These are phyloP conservation scores for Pichia sp. DNA, from an alignment of 1,139 yeast genomes.

Conservation along the genomic window DNA sequence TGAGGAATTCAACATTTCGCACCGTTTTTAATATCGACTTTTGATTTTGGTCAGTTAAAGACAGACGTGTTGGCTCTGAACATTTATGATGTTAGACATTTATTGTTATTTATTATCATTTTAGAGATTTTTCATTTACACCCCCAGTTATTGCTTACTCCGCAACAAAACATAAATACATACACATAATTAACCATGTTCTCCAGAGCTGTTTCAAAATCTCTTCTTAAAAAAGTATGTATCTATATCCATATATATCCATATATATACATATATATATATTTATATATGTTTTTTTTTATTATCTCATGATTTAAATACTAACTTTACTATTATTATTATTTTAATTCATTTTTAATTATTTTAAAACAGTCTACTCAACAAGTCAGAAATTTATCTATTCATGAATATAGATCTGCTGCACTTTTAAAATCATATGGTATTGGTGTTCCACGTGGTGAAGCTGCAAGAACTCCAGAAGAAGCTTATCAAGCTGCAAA, in stretches of 20 bases:
- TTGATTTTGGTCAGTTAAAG: too few species aligned
- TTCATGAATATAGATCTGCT: slow-evolving; percentile 96
- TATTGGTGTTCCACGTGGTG: slow-evolving; percentile 86
- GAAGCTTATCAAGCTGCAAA: slow-evolving; percentile 82
- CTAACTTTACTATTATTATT: not conserved
- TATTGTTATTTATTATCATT: too few species aligned
- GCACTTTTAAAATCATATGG: slow-evolving; percentile 71
- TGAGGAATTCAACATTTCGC: too few species aligned
- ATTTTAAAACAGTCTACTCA: not conserved
- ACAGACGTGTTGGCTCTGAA: too few species aligned
- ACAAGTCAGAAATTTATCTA: slow-evolving; percentile 60
- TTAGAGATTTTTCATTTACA: too few species aligned
- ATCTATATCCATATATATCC: too few species aligned
- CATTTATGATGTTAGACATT: too few species aligned
- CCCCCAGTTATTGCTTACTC: not conserved
- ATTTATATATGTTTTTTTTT: too few species aligned
- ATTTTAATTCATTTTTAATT: not conserved
- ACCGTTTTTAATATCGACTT: too few species aligned
- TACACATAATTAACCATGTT: slow-evolving; percentile 15
- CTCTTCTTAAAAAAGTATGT: slow-evolving; percentile 18
- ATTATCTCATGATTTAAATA: not conserved
- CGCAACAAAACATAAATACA: not conserved
- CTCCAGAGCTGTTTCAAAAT: slow-evolving; percentile 18
- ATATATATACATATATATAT: too few species aligned
- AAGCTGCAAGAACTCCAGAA: slow-evolving; percentile 82